phyloP scores from a whole-genome alignment of 1,284 basidiomycete species.

The Hemileia vastatrix region DNA sequence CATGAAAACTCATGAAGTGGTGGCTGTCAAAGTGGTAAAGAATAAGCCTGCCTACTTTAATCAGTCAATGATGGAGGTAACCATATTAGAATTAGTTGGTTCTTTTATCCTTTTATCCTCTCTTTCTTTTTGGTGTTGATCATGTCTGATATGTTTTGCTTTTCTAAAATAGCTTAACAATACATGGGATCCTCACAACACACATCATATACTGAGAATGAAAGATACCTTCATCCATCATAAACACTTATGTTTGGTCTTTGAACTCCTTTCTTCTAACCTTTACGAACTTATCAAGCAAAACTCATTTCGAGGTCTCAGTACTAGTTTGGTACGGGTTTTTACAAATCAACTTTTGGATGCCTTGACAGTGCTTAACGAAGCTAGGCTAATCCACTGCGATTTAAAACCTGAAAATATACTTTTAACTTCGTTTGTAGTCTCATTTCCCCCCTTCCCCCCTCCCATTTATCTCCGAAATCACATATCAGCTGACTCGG shows the following conservation, averaged over 20 bases:
- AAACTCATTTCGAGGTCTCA: constrained; percentile 95
- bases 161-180: constrained; percentile 63
- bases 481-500: neutral
- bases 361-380: constrained; percentile 81
- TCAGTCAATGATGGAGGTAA: constrained; percentile 99
- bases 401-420: constrained; percentile 98
- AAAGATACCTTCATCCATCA: constrained; percentile 95
- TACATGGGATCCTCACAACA: constrained; percentile 80
- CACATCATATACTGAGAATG: constrained; percentile 91
- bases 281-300: constrained; percentile 99
- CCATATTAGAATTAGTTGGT: constrained; percentile 81
- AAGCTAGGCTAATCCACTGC: constrained; percentile 91
- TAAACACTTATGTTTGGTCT: constrained; percentile 91
- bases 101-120: neutral
- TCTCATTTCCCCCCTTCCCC: constrained; percentile 19
- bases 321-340: constrained; percentile 91
- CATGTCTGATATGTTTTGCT: neutral
- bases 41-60: constrained; percentile 99
- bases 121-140: neutral
- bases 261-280: constrained; percentile 93
- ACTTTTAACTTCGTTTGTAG: constrained; percentile 73
- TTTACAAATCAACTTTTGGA: constrained; percentile 94
- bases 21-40: constrained; percentile 98
- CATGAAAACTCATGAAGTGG: constrained; percentile 96
- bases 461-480: neutral